Evolutionary conservation across 257 asterid genomes (phyloP), one percentile per base, ranked within the genome.

Genomic region (Knoxia roxburghii): DNA sequence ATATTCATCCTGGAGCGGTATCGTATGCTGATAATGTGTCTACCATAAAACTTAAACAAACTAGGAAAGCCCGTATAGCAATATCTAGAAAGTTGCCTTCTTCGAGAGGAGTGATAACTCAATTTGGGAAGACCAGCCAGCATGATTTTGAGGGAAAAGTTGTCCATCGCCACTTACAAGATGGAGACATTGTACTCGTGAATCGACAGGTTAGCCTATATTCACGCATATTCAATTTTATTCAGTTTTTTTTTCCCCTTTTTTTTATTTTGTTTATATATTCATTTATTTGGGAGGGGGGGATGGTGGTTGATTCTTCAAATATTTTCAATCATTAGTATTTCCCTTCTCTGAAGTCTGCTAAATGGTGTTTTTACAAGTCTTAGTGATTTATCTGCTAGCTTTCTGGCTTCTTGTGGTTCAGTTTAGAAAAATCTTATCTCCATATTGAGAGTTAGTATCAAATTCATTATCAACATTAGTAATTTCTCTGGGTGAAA

Each of bases 151-250:
- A 94, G 83, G 90, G 99, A 23, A 94, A 90, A 79, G 70, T 65
- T 68, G 96, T 94, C 37, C 66, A 73, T 77, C 94, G 99, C 55
- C 99, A 94, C 84, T 77, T 94, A 87, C 92, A 81, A 77, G 99
- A 94, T 83, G 99, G 99, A 58, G 99, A 94, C 78, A 81, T 94
- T 67, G 99, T 94, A 71, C 97, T 94, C 75, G 97, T 90, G 53
- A 94, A 94, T 82, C 85, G 99, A 32, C 99, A 93, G 96, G 99
- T 93, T 75, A 46, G 54, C 48, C 32, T 29, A n/a, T 12, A 18
- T 23, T 39, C 27, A 3, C 15, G 54, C 39, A 43, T 63, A 18
- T 15, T 63, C 51, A 23, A 24, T 41, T 63, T 17, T 43, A 61
- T 61, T 26, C 51, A 53, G n/a, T n/a, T n/a, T n/a, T n/a, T n/a